Evolutionary conservation across 2,329 filamentous ascomycete genomes (phyloP).

Genomic region (Sordariomycetes sp.): DNA sequence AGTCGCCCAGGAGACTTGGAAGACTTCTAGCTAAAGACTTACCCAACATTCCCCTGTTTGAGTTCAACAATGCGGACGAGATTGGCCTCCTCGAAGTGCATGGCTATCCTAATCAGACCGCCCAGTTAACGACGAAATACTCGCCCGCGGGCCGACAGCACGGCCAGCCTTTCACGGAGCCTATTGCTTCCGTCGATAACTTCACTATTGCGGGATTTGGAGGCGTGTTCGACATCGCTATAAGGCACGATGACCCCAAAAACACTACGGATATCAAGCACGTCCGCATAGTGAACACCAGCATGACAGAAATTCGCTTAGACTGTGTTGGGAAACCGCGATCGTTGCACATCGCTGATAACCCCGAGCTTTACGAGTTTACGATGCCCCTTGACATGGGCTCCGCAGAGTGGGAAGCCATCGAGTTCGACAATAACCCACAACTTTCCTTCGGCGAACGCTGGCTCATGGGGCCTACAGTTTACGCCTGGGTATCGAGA

Average conservation of each 20-base stretch:
- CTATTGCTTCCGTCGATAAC: neutral
- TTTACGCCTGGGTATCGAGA: neutral
- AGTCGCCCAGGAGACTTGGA: neutral
- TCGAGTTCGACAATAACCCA: neutral
- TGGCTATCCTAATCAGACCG: neutral
- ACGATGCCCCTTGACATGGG: neutral
- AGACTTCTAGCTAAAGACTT: neutral
- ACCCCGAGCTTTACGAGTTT: neutral
- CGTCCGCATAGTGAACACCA: neutral
- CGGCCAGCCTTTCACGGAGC: neutral
- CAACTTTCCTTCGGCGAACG: neutral
- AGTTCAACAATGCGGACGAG: neutral
- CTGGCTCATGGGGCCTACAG: neutral
- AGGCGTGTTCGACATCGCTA: neutral
- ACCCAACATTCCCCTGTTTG: neutral
- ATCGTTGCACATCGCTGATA: neutral
- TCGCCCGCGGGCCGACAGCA: too few relatives aligned
- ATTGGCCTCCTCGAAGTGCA: neutral
- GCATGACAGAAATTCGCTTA: neutral
- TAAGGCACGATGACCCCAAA: neutral
- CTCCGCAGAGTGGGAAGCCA: neutral
- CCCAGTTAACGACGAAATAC: neutral
- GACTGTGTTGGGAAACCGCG: neutral
- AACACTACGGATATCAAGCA: neutral
- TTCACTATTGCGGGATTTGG: neutral